Percentiles rank a stretch among this genome's conserved stretches.
These are phyloP conservation scores for Pythium graminicola DNA, from an alignment of 352 stramenopile species.

Conservation along the genomic window DNA sequence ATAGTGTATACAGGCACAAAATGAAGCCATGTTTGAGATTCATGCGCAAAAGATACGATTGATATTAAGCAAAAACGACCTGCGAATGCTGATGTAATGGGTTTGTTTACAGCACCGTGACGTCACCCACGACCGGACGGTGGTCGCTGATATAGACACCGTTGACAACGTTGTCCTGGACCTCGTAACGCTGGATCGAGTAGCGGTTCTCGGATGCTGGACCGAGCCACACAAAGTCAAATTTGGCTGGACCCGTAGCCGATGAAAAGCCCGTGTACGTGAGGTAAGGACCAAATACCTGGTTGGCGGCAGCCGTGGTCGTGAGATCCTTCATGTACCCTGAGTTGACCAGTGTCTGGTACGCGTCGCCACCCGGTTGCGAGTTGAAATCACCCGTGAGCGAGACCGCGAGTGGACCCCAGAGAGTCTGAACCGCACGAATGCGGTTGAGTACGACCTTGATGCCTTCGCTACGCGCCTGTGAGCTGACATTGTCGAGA, in stretches of 20 bases:
- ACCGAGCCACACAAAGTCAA: conserved; percentile 18
- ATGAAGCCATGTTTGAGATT: neutral
- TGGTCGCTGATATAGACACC: conserved; percentile 18
- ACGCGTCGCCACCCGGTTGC: conserved; percentile 12
- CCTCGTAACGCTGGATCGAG: conserved; percentile 12
- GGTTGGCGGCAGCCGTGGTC: neutral
- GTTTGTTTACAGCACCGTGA: conserved; percentile 13
- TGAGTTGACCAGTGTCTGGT: conserved; percentile 7
- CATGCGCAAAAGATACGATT: too few species aligned
- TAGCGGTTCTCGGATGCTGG: conserved; percentile 6
- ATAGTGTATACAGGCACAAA: conserved; percentile 1
- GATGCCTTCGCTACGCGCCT: conserved; percentile 18
- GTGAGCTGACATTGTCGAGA: conserved; percentile 15
- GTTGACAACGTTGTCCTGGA: conserved; percentile 16
- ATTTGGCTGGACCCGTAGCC: neutral
- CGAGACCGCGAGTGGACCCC: conserved; percentile 9
- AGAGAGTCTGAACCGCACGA: conserved; percentile 6
- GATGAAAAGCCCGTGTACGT: conserved; percentile 17
- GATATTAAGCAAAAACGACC: too few species aligned
- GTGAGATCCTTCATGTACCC: conserved; percentile 9
- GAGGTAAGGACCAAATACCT: conserved; percentile 5
- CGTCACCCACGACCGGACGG: conserved; percentile 10
- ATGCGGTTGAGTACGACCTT: conserved; percentile 16
- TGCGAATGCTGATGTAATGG: too few species aligned
- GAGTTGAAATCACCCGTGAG: conserved; percentile 21